Percentiles rank a stretch among this genome's conserved stretches.
phyloP scores from a whole-genome alignment of 805 yeast genomes.

The Zygoascus ofunaensis region DNA sequence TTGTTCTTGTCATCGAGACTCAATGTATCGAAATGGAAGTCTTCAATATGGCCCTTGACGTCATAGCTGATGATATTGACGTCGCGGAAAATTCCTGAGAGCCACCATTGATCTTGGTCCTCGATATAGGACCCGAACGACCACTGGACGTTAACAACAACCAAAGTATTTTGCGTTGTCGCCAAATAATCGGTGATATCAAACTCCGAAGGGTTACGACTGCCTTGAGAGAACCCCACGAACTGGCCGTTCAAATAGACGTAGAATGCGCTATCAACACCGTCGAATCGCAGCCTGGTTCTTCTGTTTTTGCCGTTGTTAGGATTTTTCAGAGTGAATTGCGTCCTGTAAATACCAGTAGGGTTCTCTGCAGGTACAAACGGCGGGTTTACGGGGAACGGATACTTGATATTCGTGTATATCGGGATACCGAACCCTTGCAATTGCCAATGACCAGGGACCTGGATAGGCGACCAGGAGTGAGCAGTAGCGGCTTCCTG shows the following conservation, averaged over 20 bases:
- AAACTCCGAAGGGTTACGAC: conserved; percentile 30
- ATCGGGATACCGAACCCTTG: conserved; percentile 31
- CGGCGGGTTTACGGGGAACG: conserved; percentile 31
- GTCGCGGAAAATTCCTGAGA: conserved; percentile 33
- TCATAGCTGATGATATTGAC: conserved; percentile 25
- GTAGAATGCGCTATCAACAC: conserved; percentile 31
- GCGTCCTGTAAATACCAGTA: conserved; percentile 28
- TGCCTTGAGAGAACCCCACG: conserved; percentile 30
- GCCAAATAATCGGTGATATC: conserved; percentile 17
- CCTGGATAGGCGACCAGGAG: conserved; percentile 15
- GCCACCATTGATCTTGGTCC: conserved; percentile 34
- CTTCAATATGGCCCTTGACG: conserved; percentile 25
- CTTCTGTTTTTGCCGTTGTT: conserved; percentile 7
- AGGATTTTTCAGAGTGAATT: conserved; percentile 14
- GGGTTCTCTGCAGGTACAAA: conserved; percentile 29
- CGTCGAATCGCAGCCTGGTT: conserved; percentile 29
- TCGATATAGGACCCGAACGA: conserved; percentile 28
- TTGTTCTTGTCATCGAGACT: neutral
- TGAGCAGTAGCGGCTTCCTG: neutral
- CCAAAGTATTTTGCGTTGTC: conserved; percentile 12
- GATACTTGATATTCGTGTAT: conserved; percentile 29
- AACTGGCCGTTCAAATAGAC: conserved; percentile 27
- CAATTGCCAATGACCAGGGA: conserved; percentile 33
- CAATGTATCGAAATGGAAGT: conserved; percentile 23
- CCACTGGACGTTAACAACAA: conserved; percentile 27